A percentile compares a stretch with the other conserved stretches of the same genome.
Evolutionary conservation across 2,329 filamentous ascomycete species (phyloP).

Genomic region (Curvularia verruculosa): DNA sequence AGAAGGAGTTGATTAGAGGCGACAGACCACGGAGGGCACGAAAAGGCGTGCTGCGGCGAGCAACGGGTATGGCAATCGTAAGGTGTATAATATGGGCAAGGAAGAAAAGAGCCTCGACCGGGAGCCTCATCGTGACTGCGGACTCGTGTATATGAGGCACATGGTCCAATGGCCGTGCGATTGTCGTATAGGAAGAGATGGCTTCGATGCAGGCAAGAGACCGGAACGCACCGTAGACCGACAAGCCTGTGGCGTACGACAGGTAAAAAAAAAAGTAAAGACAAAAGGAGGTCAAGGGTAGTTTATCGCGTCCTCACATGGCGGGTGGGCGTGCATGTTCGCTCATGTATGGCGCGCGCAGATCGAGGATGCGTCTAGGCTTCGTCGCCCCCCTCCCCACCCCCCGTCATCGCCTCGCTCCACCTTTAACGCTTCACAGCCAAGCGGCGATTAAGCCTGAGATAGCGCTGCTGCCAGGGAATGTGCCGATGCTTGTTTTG

Average conservation of each 20-base stretch:
- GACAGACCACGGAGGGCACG: slow-evolving; percentile 26
- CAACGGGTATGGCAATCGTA: slow-evolving; percentile 14
- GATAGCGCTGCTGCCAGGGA: not conserved
- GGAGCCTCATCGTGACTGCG: slow-evolving; percentile 12
- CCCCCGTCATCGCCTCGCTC: slow-evolving; percentile 2
- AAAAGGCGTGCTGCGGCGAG: slow-evolving; percentile 12
- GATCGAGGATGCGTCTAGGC: slow-evolving; percentile 14
- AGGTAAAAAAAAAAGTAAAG: not conserved
- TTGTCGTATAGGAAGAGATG: not conserved
- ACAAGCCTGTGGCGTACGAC: not conserved
- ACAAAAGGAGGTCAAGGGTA: not conserved
- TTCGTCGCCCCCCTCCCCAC: no score
- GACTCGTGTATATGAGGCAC: slow-evolving; percentile 8
- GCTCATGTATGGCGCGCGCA: slow-evolving; percentile 4
- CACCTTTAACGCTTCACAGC: not conserved
- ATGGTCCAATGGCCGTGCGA: slow-evolving; percentile 3
- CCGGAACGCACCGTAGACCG: not conserved
- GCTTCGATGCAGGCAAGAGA: not conserved
- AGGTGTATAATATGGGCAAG: not conserved
- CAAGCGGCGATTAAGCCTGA: slow-evolving; percentile 7
- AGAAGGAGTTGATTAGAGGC: slow-evolving; percentile 25
- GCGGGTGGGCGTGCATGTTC: slow-evolving; percentile 1
- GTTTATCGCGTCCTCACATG: slow-evolving; percentile 13
- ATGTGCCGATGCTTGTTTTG: slow-evolving; percentile 1
- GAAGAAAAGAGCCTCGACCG: slow-evolving; percentile 1